Base-by-base conservation (phyloP, 164 flowering plant genomes). In the Vitis rupestris region DNA sequence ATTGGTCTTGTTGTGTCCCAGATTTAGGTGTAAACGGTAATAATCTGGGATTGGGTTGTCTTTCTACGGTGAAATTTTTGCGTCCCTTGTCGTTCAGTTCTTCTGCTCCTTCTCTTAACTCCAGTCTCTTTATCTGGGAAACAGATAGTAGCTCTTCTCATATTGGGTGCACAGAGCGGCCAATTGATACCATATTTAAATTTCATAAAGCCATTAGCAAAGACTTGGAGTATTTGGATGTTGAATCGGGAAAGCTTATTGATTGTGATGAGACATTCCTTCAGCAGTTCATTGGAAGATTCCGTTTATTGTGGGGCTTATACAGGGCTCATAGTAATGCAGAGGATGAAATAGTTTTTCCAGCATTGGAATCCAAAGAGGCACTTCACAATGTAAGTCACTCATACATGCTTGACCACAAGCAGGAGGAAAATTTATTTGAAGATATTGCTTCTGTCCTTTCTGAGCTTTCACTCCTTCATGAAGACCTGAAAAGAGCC, bases 241-340 rank as follows among this genome's bases (percentile, higher is more conserved):
- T 83, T 67, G 97, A 95, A 82, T 95, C 99, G 79, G 98, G 92
- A 70, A 93, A 89, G 80, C 93, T 95, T 71, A 78, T 54, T 74
- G 86, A 85, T 55, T 88, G 87, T 82, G 85, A 91, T 69, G 92
- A 86, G 75, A 75, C 79, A 53, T 85, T 90, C 74, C 82, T 91
- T 55, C 79, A 92, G 71, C 92, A 91, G 76, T 95, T 95, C 72
- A 89, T 78, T 81, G 99, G 99, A 63, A 83, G 99, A 75, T 95
- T 95, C 78, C 97, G 87, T 63, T 79, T 95, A 44, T 77, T 95
- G 50, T 90, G 97, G 97, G 99, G 98, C 9, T 81, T 95, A 56
- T 93, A 95, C 72, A 88, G 88, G 81, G 98, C 97, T 64, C 99
- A 95, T 65, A 95, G 99, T 75, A 95, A 95, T 81, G 97, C 99